A percentile compares a stretch with the other conserved stretches of the same genome.
phyloP scores from a whole-genome alignment of 202 grass and related monocot species.

The Dendrocalamus latiflorus region DNA sequence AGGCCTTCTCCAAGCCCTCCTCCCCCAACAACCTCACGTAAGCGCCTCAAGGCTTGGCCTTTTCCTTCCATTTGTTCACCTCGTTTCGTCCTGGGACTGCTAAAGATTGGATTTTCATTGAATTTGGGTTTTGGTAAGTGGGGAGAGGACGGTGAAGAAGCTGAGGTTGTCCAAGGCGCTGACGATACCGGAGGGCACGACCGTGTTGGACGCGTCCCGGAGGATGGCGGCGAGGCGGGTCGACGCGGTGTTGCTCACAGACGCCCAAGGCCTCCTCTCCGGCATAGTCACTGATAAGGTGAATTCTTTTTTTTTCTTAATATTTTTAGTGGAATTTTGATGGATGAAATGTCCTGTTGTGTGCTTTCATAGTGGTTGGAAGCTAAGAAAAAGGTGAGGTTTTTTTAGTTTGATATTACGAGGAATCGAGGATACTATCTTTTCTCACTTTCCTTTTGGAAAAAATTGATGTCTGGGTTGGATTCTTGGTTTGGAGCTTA shows the following conservation, averaged over 20 bases:
- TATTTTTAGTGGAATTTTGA: slow-evolving; percentile 13
- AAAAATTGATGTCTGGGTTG: slow-evolving; percentile 4
- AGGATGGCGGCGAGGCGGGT: too few species aligned
- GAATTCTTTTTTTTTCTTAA: neutral
- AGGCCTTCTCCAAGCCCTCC: slow-evolving; percentile 40
- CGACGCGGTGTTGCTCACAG: too few species aligned
- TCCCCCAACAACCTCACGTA: slow-evolving; percentile 45
- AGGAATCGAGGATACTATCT: slow-evolving; percentile 2
- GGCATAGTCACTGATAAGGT: too few species aligned
- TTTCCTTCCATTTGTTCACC: neutral
- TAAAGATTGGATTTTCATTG: slow-evolving; percentile 32
- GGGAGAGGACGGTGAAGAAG: too few species aligned
- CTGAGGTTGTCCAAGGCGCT: too few species aligned
- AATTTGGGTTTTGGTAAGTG: slow-evolving; percentile 24
- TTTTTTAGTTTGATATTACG: slow-evolving; percentile 15
- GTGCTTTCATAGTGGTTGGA: neutral
- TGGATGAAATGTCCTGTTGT: neutral
- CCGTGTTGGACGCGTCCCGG: too few species aligned
- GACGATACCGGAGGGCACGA: too few species aligned
- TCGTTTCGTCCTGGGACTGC: neutral
- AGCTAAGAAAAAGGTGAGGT: neutral
- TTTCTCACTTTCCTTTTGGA: neutral
- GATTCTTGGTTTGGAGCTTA: slow-evolving; percentile 28
- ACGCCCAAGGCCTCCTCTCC: too few species aligned
- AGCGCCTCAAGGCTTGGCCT: neutral